These are phyloP conservation scores for Schizothecium vesticola DNA, from an alignment of 495 filamentous ascomycete species.

Conservation along the genomic window DNA sequence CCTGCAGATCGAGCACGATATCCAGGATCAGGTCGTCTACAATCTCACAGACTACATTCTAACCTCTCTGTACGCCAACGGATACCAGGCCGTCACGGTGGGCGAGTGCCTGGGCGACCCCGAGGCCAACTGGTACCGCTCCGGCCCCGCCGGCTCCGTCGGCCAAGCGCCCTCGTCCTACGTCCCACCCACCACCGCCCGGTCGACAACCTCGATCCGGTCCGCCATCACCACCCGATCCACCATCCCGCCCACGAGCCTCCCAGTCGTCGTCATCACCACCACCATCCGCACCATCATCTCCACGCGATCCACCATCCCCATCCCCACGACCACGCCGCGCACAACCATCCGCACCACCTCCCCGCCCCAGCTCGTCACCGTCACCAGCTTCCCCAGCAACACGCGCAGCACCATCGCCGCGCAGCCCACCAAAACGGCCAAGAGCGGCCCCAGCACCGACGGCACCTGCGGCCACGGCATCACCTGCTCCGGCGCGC, in stretches of 20 bases:
- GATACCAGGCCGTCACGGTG: slow-evolving; percentile 64
- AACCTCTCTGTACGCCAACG: slow-evolving; percentile 47
- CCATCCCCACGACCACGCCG: slow-evolving; percentile 3
- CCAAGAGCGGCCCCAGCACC: slow-evolving; percentile 13
- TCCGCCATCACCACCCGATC: not conserved
- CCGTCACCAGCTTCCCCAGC: not conserved
- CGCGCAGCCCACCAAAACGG: not conserved
- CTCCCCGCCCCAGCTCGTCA: not conserved
- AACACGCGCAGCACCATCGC: slow-evolving; percentile 5
- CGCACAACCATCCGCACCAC: not conserved
- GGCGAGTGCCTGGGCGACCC: slow-evolving; percentile 72
- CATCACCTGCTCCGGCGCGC: slow-evolving; percentile 37
- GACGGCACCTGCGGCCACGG: slow-evolving; percentile 42
- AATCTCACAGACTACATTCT: slow-evolving; percentile 75
- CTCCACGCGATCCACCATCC: slow-evolving; percentile 9
- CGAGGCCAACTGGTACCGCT: slow-evolving; percentile 64
- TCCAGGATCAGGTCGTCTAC: slow-evolving; percentile 68
- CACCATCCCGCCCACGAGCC: not conserved
- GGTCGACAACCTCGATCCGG: not conserved
- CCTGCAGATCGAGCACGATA: slow-evolving; percentile 74
- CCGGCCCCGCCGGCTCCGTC: slow-evolving; percentile 14
- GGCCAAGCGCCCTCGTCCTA: not conserved
- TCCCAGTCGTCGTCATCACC: not conserved
- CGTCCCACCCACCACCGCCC: not conserved
- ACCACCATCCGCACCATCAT: slow-evolving; percentile 1